Evolutionary conservation across 2,329 filamentous ascomycete species (phyloP), one percentile per base, ranked within the genome.

Genomic region (Penicillium psychrosexuale): DNA sequence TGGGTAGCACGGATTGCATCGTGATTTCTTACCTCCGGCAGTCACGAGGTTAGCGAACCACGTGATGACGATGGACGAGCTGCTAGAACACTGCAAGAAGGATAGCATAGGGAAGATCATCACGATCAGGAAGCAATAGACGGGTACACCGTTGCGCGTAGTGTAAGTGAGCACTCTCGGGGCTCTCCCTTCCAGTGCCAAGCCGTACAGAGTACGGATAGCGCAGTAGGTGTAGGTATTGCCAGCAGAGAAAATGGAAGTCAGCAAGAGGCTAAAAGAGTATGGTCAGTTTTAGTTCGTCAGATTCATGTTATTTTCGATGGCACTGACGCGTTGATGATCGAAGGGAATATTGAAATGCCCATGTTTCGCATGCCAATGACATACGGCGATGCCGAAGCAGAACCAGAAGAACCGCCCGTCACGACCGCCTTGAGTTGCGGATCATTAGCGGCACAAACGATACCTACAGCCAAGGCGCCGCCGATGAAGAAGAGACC

Each of bases 401-500:
- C 83, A 9, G 62, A 61, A 24, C 61, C 60, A 30, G 55, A 44
- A 8, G 57, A 54, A 2, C 43, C 42, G 8, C 62, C 61, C 4
- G 15, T 39, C 13, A 64, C 57, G 17, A 65, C 55, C 2, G 37
- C 38, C 11, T 28, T 22, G 30, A 65, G 49, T 3, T 48, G 27
- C 0, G 57, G 66, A 62, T 91, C 83, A 51, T 87, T 80, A 66
- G 86, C 87, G 3, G 90, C 79, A 43, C 90, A 81, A 27, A 90
- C 70, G 49, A 90, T 85, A 6, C 87, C 87, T 3, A 90, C 84
- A 15, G 81, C 83, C 5, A 93, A 78, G 0, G 87, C 84, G 1
- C 88, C 87, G 2, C 89, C 80, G 36, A 90, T 81, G 72, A 91
- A 91, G 72, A 92, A 92, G 13, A 83, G 74, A 0, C 86, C 84